phyloP scores from a whole-genome alignment of 2,329 filamentous ascomycete species.

The Parascedosporium putredinis region DNA sequence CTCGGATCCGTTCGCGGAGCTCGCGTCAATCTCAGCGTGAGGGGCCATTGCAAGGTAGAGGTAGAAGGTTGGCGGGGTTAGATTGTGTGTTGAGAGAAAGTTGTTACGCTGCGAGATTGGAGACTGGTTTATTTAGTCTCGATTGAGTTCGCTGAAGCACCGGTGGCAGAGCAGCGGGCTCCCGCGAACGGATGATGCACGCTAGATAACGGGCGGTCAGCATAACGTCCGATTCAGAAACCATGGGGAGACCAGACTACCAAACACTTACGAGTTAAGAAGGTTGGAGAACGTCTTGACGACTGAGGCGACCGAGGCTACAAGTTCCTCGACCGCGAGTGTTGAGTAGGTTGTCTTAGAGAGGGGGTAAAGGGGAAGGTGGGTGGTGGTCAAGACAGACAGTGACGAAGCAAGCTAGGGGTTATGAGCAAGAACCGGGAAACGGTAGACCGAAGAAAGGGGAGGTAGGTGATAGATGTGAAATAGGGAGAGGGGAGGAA shows the following conservation, averaged over 20 bases:
- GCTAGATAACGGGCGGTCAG: conserved; percentile 35
- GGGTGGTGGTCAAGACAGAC: neutral
- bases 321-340: conserved; percentile 38
- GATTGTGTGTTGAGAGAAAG: conserved; percentile 3
- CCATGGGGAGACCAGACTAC: neutral
- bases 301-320: conserved; percentile 47
- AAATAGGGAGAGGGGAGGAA: too few species aligned
- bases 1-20: conserved; percentile 38
- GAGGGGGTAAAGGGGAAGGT: neutral
- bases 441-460: too few species aligned
- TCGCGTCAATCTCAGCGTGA: conserved; percentile 59
- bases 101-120: conserved; percentile 13
- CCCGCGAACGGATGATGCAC: conserved; percentile 93
- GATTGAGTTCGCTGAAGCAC: conserved; percentile 64
- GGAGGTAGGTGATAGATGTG: too few species aligned
- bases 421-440: too few species aligned
- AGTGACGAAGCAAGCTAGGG: too few species aligned
- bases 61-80: conserved; percentile 9
- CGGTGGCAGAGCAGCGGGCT: conserved; percentile 86
- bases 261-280: conserved; percentile 72
- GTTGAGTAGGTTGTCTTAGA: neutral
- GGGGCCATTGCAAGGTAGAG: conserved; percentile 92
- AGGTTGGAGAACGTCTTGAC: conserved; percentile 99
- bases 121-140: conserved; percentile 40
- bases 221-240: neutral